A percentile compares a stretch with the other conserved stretches of the same genome.
phyloP scores from a whole-genome alignment of 1,139 yeast species.

The Lodderomyces elongisporus region DNA sequence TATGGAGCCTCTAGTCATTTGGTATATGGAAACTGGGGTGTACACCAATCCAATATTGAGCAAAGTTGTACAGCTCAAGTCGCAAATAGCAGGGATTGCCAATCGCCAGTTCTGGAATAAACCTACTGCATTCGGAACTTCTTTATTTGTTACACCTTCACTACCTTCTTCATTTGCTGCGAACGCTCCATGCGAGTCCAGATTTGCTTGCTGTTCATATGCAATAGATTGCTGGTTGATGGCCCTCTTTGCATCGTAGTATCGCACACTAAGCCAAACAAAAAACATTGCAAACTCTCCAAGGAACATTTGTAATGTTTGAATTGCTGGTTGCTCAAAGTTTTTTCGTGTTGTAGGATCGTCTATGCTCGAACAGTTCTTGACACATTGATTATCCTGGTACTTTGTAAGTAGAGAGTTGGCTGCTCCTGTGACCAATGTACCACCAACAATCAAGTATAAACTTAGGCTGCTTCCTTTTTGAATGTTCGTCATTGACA shows the following conservation, averaged over 20 bases:
- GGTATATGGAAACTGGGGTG: constrained; percentile 80
- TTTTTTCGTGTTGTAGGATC: constrained; percentile 27
- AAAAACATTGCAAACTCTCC: constrained; percentile 60
- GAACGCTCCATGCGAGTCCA: neutral
- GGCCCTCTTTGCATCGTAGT: constrained; percentile 22
- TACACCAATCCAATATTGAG: constrained; percentile 71
- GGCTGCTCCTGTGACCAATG: constrained; percentile 64
- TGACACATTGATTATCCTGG: constrained; percentile 74
- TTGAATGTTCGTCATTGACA: too few relatives aligned
- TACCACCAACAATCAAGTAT: constrained; percentile 39
- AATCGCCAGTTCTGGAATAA: constrained; percentile 25
- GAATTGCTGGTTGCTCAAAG: constrained; percentile 77
- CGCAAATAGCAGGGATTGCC: constrained; percentile 67
- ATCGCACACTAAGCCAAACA: constrained; percentile 28
- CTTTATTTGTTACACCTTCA: constrained; percentile 4
- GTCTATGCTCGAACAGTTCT: constrained; percentile 46
- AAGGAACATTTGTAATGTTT: constrained; percentile 75
- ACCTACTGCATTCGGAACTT: constrained; percentile 13
- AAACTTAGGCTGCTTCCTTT: constrained; percentile 3
- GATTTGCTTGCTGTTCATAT: neutral
- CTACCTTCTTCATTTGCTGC: neutral
- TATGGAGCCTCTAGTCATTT: constrained; percentile 78
- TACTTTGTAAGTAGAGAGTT: constrained; percentile 72
- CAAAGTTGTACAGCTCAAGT: constrained; percentile 67
- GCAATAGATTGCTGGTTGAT: too few relatives aligned